A percentile compares a stretch with the other conserved stretches of the same genome.
These are phyloP conservation scores for Seiridium unicorne DNA, from an alignment of 2,329 filamentous ascomycete genomes.

Conservation along the genomic window DNA sequence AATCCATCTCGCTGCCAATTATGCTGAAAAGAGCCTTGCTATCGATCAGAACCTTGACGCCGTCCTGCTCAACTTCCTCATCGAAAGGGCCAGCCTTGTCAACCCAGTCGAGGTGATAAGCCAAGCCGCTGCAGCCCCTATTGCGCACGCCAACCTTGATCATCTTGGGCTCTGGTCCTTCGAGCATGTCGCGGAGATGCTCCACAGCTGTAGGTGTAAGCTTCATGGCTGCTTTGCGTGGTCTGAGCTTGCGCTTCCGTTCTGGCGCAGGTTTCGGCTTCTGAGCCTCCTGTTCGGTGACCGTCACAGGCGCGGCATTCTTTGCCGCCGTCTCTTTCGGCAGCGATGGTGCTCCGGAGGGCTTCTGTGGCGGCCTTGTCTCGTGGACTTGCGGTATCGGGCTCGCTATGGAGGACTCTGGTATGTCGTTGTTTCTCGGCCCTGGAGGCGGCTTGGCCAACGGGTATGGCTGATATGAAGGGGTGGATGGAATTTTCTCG, in stretches of 20 bases:
- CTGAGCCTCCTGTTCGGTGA: conserved; percentile 66
- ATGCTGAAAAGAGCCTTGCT: conserved; percentile 98
- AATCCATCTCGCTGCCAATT: conserved; percentile 98
- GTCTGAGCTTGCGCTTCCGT: conserved; percentile 66
- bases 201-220: conserved; percentile 77
- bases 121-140: conserved; percentile 87
- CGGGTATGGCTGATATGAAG: conserved; percentile 52
- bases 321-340: neutral
- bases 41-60: conserved; percentile 92
- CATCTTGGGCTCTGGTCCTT: conserved; percentile 85
- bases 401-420: conserved; percentile 46
- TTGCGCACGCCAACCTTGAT: conserved; percentile 95
- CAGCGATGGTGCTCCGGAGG: neutral
- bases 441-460: conserved; percentile 39
- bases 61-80: conserved; percentile 91
- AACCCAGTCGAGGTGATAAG: conserved; percentile 93
- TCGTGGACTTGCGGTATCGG: conserved; percentile 52
- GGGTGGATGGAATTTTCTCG: conserved; percentile 24
- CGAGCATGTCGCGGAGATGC: conserved; percentile 73
- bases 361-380: conserved; percentile 42
- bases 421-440: conserved; percentile 40
- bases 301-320: conserved; percentile 36
- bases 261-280: conserved; percentile 58
- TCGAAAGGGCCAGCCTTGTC: conserved; percentile 87
- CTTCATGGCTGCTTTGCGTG: conserved; percentile 89